Evolutionary conservation across 176 grass and related monocot genomes (phyloP).

Genomic region (Avena sativa): DNA sequence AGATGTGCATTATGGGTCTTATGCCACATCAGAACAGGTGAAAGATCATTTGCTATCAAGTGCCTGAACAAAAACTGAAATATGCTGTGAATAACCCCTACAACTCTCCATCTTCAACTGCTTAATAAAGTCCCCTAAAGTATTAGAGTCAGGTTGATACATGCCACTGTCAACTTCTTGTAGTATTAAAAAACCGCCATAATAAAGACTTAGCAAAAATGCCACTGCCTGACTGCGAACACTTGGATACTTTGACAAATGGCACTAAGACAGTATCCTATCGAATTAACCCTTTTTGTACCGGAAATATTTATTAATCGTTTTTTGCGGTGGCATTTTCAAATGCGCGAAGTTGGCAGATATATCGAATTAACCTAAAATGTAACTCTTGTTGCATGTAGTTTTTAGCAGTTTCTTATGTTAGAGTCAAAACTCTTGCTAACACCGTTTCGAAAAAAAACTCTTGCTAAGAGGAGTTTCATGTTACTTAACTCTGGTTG

Average conservation of each 20-base stretch:
- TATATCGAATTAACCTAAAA: neutral
- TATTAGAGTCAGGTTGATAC: neutral
- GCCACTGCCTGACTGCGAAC: neutral
- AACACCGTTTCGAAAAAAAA: neutral
- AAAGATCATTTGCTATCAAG: slow-evolving; percentile 38
- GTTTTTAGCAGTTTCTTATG: neutral
- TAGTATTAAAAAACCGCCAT: neutral
- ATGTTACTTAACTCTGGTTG: slow-evolving; percentile 8
- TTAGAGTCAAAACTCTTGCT: slow-evolving; percentile 28
- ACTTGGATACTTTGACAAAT: neutral
- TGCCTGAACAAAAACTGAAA: slow-evolving; percentile 28
- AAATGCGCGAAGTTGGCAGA: neutral
- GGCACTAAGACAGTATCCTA: neutral
- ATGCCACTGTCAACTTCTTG: neutral
- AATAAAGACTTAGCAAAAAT: neutral
- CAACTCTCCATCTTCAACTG: neutral
- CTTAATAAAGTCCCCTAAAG: neutral
- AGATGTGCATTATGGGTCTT: slow-evolving; percentile 95
- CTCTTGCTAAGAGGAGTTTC: slow-evolving; percentile 1
- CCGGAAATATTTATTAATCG: neutral
- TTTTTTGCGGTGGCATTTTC: neutral
- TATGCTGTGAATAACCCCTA: neutral
- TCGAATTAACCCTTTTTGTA: neutral
- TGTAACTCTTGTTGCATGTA: neutral
- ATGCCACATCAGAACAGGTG: slow-evolving; percentile 97